Base-by-base conservation (phyloP, 805 yeast species). In the Ascoidea tarda region DNA sequence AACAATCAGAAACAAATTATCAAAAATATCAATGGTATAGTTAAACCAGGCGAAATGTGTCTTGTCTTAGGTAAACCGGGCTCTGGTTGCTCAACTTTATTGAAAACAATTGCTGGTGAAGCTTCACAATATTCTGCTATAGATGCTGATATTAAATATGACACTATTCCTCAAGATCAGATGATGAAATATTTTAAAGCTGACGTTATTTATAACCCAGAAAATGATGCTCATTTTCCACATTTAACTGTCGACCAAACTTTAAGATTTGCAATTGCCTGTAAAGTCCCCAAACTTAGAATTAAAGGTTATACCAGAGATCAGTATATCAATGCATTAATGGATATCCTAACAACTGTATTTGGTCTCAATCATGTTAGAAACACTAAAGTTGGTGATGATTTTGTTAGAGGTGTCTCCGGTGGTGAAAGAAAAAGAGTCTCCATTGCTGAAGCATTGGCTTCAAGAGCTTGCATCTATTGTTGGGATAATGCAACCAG, bases 341-440 rank as follows among this genome's bases (percentile, higher is more conserved):
- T 69, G 28, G 72, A 69, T 55, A 54, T 69, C 56, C 64, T 69
- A 64, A 68, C 71, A 56, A 68, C 71, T 4, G 70, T 73, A 44
- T 81, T 77, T 60, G 87, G 86, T 54, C 69, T 82, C 46, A 67
- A 74, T 6, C 86, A 79, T 63, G 78, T 86, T 5, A 70, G 71
- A 55, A 68, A 77, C 62, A 78, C 84, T 16, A 76, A 75, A 57
- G 84, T 79, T 44, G 85, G 85, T 55, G 74, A 74, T 60, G 84
- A 79, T 55, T 70, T 75, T 46, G 74, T 82, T 33, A 74, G 87
- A 63, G 86, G 88, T 69, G 86, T 83, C 46, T 81, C 91, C 51
- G 91, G 95, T 61, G 93, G 95, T 72, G 93, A 86, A 68, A 72
- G 95, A 58, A 84, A 85, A 67, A 78, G 95, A 70, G 91, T 86